Evolutionary conservation across 2,329 filamentous ascomycete species (phyloP).

Genomic region (Penicillium sp.): DNA sequence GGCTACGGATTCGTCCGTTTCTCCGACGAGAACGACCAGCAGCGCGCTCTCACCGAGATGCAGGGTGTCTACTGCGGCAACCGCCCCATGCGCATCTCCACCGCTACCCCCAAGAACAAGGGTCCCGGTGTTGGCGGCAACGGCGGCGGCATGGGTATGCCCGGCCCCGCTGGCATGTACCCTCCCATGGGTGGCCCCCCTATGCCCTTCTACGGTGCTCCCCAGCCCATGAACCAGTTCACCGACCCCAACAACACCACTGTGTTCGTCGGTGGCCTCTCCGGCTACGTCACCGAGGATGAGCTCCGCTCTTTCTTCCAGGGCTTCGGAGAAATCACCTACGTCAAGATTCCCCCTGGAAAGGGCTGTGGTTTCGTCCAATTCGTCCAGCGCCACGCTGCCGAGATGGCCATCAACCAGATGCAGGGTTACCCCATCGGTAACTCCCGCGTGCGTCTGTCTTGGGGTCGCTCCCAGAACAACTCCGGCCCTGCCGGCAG

Average conservation of each 20-base stretch:
- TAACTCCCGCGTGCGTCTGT: conserved; percentile 95
- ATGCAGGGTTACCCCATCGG: conserved; percentile 99
- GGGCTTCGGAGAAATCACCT: conserved; percentile 98
- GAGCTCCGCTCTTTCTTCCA: conserved; percentile 99
- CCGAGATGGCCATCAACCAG: conserved; percentile 99
- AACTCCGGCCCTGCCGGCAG: conserved; percentile 96
- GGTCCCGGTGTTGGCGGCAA: conserved; percentile 58
- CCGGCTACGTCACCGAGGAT: conserved; percentile 97
- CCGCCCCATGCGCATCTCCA: conserved; percentile 96
- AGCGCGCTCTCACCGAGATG: conserved; percentile 95
- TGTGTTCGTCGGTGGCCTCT: conserved; percentile 95
- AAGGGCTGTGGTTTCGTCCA: conserved; percentile 99
- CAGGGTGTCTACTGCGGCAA: conserved; percentile 99
- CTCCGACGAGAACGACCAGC: conserved; percentile 91
- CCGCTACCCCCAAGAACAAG: conserved; percentile 93
- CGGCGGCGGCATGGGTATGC: conserved; percentile 54
- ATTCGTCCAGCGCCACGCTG: conserved; percentile 97
- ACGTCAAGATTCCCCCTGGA: conserved; percentile 98
- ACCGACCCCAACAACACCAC: conserved; percentile 99
- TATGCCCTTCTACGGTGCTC: conserved; percentile 65
- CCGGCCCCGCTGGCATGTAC: conserved; percentile 64
- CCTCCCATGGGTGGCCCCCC: conserved; percentile 67
- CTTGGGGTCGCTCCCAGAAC: conserved; percentile 98
- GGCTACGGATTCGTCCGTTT: conserved; percentile 98
- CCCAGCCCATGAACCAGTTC: conserved; percentile 97